A percentile compares a stretch with the other conserved stretches of the same genome.
Evolutionary conservation across 305 asterid genomes (phyloP).

Genomic region (Fraxinus platypoda): DNA sequence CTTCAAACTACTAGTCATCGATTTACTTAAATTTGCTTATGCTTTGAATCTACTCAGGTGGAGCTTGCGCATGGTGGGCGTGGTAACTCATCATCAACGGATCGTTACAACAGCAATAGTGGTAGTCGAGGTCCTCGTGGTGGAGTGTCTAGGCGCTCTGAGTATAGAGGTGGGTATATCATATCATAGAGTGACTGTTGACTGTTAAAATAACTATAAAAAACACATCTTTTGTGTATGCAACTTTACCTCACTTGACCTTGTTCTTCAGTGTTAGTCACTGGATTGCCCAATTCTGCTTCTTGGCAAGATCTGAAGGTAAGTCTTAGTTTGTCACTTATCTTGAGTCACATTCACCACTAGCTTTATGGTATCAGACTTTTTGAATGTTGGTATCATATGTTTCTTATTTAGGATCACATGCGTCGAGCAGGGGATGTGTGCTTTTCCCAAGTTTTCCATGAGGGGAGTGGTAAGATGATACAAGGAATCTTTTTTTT

Average conservation of each 20-base stretch:
- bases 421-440: conserved; percentile 99
- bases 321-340: conserved; percentile 16
- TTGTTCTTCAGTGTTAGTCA: conserved; percentile 57
- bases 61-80: conserved; percentile 99
- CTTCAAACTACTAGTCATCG: not conserved
- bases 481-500: not conserved
- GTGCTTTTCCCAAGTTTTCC: conserved; percentile 94
- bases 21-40: conserved; percentile 12
- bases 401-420: conserved; percentile 67
- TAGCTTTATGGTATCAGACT: not conserved
- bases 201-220: not conserved
- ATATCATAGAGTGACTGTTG: not conserved
- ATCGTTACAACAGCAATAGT: conserved; percentile 51
- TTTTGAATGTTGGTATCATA: conserved; percentile 4
- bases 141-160: conserved; percentile 94
- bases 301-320: conserved; percentile 99
- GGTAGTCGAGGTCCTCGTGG: conserved; percentile 82
- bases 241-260: conserved; percentile 3
- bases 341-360: not conserved
- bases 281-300: conserved; percentile 92
- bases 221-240: not conserved
- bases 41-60: conserved; percentile 48
- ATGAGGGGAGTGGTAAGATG: conserved; percentile 89
- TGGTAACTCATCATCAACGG: conserved; percentile 70
- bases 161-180: conserved; percentile 60